Conservation (phyloP, 176 grass and related monocot species). For the Aegilops tauschii region DNA sequence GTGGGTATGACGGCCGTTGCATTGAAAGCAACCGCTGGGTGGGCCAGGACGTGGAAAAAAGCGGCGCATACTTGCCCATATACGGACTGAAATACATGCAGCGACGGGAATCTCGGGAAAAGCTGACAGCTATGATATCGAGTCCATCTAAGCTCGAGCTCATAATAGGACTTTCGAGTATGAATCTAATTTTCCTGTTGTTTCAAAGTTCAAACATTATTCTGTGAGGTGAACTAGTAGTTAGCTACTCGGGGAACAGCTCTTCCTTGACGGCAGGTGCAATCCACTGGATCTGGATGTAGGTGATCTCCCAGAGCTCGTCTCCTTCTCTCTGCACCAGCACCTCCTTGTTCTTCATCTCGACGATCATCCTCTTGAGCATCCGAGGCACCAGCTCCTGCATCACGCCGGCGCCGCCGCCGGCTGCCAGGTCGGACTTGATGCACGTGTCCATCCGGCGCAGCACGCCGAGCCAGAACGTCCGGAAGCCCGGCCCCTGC, state of each 20-base stretch:
- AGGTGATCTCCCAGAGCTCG: slow-evolving; percentile 84
- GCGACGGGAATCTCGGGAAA: no score
- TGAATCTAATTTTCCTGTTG: background rate
- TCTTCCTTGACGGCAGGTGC: slow-evolving; percentile 80
- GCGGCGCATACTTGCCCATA: no score
- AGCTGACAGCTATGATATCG: no score
- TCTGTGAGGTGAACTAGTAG: background rate
- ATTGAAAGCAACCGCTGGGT: no score
- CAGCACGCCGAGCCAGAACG: slow-evolving; percentile 85
- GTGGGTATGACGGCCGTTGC: no score
- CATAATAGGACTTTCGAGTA: no score
- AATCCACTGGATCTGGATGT: slow-evolving; percentile 95
- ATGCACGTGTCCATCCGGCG: slow-evolving; percentile 92
- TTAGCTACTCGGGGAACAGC: slow-evolving; percentile 52
- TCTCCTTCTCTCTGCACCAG: slow-evolving; percentile 61
- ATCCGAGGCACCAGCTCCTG: slow-evolving; percentile 60
- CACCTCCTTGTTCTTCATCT: slow-evolving; percentile 88
- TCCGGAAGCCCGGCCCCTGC: slow-evolving; percentile 69
- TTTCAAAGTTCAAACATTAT: background rate
- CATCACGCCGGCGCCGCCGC: slow-evolving; percentile 48
- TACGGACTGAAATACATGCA: no score
- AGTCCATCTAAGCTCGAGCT: no score
- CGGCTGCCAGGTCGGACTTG: slow-evolving; percentile 57
- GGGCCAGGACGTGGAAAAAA: no score
- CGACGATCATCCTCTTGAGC: slow-evolving; percentile 80